Evolutionary conservation across 2,329 filamentous ascomycete species (phyloP).

Genomic region (Diaporthe vexans): DNA sequence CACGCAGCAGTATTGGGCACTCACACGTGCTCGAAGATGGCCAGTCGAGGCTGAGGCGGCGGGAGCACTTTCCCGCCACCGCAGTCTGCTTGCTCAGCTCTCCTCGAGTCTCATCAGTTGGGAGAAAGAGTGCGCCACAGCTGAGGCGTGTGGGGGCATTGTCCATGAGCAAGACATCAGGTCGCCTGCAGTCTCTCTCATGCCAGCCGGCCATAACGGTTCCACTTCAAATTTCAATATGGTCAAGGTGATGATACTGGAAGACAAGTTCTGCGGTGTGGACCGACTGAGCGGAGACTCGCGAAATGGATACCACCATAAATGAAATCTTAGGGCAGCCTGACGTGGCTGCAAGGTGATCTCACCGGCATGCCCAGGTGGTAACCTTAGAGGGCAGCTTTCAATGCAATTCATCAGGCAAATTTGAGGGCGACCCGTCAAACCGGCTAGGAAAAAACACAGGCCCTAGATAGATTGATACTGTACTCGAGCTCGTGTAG

Average conservation of each 20-base stretch:
- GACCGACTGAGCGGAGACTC: too few species aligned
- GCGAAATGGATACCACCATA: too few species aligned
- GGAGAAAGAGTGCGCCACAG: neutral
- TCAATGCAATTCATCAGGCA: neutral
- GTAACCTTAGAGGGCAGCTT: neutral
- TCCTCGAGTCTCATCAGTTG: neutral
- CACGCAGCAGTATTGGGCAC: neutral
- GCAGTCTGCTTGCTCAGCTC: neutral
- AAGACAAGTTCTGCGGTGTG: neutral
- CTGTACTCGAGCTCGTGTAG: too few species aligned
- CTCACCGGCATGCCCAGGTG: conserved; percentile 5
- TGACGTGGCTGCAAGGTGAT: neutral
- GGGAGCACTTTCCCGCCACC: too few species aligned
- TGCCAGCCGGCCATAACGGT: neutral
- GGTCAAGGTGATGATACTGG: neutral
- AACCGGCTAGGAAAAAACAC: too few species aligned
- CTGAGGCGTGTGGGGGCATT: neutral
- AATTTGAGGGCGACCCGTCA: too few species aligned
- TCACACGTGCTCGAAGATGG: neutral
- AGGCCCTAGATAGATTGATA: too few species aligned
- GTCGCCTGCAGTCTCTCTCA: conserved; percentile 1
- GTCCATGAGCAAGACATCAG: conserved; percentile 9
- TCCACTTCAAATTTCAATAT: neutral
- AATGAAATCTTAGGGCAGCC: neutral
- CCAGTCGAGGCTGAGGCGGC: conserved; percentile 5